Evolutionary conservation across 1,284 basidiomycete genomes (phyloP).

Genomic region (Xanthoconium separans): DNA sequence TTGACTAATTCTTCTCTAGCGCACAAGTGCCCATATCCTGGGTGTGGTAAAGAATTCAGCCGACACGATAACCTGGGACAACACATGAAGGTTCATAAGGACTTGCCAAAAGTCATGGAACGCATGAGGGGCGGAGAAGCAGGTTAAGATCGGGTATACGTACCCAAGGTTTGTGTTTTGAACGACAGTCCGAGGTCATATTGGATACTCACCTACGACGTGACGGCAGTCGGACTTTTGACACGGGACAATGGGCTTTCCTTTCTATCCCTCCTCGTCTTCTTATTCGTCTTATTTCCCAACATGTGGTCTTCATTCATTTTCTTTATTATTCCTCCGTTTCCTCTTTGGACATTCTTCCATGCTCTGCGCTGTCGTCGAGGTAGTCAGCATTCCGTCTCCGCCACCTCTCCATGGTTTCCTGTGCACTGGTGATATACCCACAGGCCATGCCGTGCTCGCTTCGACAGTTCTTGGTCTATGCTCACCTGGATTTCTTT

Average conservation of each 20-base stretch:
- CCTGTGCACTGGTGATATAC: slow-evolving; percentile 22
- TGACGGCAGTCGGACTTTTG: slow-evolving; percentile 31
- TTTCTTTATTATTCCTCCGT: slow-evolving; percentile 23
- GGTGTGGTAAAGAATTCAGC: slow-evolving; percentile 81
- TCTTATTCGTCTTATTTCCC: slow-evolving; percentile 30
- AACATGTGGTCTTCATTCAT: slow-evolving; percentile 25
- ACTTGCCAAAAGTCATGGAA: slow-evolving; percentile 28
- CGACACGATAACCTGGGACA: slow-evolving; percentile 84
- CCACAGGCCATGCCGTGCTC: slow-evolving; percentile 20
- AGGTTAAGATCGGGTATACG: slow-evolving; percentile 6
- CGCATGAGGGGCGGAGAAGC: slow-evolving; percentile 27
- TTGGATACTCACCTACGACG: slow-evolving; percentile 12
- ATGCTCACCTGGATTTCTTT: slow-evolving; percentile 24
- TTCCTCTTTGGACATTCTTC: slow-evolving; percentile 26
- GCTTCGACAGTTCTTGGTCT: slow-evolving; percentile 19
- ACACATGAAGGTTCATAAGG: slow-evolving; percentile 69
- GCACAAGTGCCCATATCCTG: slow-evolving; percentile 72
- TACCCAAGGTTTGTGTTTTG: slow-evolving; percentile 19
- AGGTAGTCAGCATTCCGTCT: slow-evolving; percentile 21
- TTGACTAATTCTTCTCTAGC: slow-evolving; percentile 42
- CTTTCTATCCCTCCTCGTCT: slow-evolving; percentile 18
- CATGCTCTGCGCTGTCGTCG: slow-evolving; percentile 18
- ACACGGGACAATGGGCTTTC: slow-evolving; percentile 29
- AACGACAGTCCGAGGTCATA: slow-evolving; percentile 22
- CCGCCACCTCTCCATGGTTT: slow-evolving; percentile 10